Evolutionary conservation across 441 rosid genomes (phyloP).

Genomic region (Rhodomyrtus psidioides): DNA sequence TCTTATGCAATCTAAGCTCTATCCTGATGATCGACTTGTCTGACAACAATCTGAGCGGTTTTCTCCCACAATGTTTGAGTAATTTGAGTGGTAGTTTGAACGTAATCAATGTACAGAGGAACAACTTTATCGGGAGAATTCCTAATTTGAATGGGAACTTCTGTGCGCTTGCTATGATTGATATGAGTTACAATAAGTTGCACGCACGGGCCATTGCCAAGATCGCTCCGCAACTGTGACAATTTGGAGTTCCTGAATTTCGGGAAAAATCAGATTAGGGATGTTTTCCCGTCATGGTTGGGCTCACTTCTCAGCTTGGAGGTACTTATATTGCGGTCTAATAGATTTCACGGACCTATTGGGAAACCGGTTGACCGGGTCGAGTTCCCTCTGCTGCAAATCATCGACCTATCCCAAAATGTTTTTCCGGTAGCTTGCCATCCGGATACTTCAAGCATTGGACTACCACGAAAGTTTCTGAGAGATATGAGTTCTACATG

Average conservation of each 20-base stretch:
- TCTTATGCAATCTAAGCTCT: conserved; percentile 2
- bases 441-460: conserved; percentile 10
- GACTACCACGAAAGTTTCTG: background rate
- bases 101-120: background rate
- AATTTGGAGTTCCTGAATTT: background rate
- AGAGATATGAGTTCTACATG: too few species aligned
- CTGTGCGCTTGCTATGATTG: background rate
- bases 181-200: background rate
- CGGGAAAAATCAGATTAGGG: background rate
- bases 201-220: conserved; percentile 1
- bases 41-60: background rate
- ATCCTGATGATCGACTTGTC: background rate
- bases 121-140: background rate
- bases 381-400: background rate
- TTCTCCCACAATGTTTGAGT: background rate
- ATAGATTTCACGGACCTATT: conserved; percentile 7
- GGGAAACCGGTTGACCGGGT: background rate
- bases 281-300: conserved; percentile 16
- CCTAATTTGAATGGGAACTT: background rate
- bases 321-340: conserved; percentile 5
- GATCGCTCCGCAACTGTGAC: background rate
- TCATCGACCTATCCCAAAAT: conserved; percentile 10
- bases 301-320: background rate
- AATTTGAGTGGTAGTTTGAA: background rate
- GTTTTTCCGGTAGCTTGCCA: conserved; percentile 3